These are phyloP conservation scores for Penicillium crystallinum DNA, from an alignment of 495 filamentous ascomycete species.

Conservation along the genomic window DNA sequence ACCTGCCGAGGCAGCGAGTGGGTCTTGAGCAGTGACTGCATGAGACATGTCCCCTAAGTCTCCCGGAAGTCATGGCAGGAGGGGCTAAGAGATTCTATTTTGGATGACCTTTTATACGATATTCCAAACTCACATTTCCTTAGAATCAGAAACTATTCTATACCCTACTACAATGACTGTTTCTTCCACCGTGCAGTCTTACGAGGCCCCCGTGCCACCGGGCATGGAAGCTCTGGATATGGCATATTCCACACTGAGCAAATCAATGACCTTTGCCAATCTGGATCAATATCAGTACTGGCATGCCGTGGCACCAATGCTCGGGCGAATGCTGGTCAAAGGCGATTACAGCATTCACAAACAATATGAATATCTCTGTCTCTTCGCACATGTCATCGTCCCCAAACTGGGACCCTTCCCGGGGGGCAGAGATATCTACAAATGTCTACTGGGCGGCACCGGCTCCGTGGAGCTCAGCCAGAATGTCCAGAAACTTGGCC, in stretches of 20 bases:
- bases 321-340: neutral
- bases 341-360: conserved; percentile 10
- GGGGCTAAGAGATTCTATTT: neutral
- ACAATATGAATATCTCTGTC: conserved; percentile 12
- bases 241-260: neutral
- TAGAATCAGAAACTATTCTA: neutral
- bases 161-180: neutral
- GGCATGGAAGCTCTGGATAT: neutral
- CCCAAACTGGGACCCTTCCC: neutral
- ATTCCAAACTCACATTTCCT: neutral
- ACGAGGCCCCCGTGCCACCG: neutral
- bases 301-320: conserved; percentile 4
- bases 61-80: neutral
- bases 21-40: neutral
- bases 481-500: neutral
- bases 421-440: neutral
- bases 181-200: neutral
- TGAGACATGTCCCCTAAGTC: neutral
- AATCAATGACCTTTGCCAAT: neutral
- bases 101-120: neutral
- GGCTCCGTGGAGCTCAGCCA: neutral
- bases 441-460: neutral
- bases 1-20: neutral
- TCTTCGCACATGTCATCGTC: conserved; percentile 6
- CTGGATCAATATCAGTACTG: conserved; percentile 11